Evolutionary conservation across 202 grass and related monocot genomes (phyloP), one percentile per base, ranked within the genome.

Genomic region (Schoenoplectus tabernaemontani): DNA sequence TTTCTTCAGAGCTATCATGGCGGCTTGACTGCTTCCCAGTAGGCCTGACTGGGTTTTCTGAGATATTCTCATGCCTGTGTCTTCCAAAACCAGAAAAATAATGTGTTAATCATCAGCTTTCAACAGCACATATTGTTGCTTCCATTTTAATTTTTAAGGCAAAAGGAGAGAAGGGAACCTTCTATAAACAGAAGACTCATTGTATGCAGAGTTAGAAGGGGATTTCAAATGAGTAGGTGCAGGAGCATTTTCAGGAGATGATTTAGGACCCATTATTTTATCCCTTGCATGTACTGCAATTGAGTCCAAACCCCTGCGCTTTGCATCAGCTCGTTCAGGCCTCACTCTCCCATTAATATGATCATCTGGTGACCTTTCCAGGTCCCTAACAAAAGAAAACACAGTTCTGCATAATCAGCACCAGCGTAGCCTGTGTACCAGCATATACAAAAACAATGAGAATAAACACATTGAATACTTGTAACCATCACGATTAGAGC

Each of bases 381-480:
- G 64, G 38, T 32, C 81, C 91, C 91, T 97, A 63, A 30, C 9
- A 65, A 36, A 62, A 84, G 7, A 39, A 37, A 64, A 11, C 34
- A 26, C 30, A 19, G 30, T 17, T 87, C 71, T 82, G 64, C 73
- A 43, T 67, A 22, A 50, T 46, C 70, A 81, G 39, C 61, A 79
- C 32, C 57, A 63, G 77, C 72, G 74, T 46, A 54, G 6, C 54
- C 33, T 17, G 82, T 67, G 64, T 8, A 82, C 19, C 5, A 78
- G 46, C 5, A 70, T n/a, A 72, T 38, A 71, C 19, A 60, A 54
- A 9, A 66, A 59, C n/a, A 56, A 44, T 13, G 5, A 16, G 42
- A 78, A 60, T 69, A 75, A 42, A 56, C 83, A 97, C 93, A 89
- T 97, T 82, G 76, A 70, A 85, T 64, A 42, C 61, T 70, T 30